Conservation (phyloP, 805 yeast species). For the Hanseniaspora lachancei region DNA sequence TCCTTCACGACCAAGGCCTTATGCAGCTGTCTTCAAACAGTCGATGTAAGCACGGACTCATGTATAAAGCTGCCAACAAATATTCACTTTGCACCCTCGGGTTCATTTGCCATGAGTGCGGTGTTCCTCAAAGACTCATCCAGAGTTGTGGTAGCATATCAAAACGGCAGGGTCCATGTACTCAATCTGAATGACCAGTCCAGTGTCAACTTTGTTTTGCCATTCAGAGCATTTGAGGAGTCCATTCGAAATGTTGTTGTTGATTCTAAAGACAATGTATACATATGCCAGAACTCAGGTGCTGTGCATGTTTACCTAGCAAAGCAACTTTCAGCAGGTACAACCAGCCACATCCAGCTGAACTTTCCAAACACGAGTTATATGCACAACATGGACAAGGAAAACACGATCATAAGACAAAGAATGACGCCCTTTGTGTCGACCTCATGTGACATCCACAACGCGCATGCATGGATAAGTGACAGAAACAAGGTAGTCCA, state of each 20-base stretch:
- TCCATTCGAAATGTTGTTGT: constrained; percentile 14
- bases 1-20: not conserved
- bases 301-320: constrained; percentile 49
- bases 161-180: not conserved
- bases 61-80: not conserved
- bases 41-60: not conserved
- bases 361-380: not conserved
- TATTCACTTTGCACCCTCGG: not conserved
- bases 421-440: not conserved
- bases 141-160: not conserved
- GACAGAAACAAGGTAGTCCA: not conserved
- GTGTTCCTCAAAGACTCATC: not conserved
- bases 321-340: constrained; percentile 12
- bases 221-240: constrained; percentile 26
- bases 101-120: not conserved
- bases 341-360: not conserved
- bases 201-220: constrained; percentile 32
- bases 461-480: not conserved
- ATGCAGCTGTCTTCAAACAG: not conserved
- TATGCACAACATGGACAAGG: not conserved
- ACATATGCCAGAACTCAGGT: constrained; percentile 73
- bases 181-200: not conserved
- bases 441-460: not conserved
- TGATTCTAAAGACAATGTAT: constrained; percentile 24
- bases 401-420: not conserved